These are phyloP conservation scores for Phytophthora colocasiae DNA, from an alignment of 352 stramenopile genomes.

Conservation along the genomic window DNA sequence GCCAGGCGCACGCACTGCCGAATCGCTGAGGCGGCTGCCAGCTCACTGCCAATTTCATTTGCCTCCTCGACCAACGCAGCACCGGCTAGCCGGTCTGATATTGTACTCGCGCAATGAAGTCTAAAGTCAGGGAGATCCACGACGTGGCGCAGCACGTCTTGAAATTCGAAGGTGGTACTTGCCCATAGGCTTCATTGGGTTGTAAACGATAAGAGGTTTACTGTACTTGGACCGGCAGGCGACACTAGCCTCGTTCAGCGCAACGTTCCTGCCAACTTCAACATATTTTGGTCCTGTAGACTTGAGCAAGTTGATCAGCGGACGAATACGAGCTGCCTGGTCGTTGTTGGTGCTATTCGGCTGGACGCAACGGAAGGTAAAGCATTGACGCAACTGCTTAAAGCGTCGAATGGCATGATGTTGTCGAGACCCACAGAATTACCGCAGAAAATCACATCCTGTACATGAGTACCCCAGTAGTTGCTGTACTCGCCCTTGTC, in stretches of 20 bases:
- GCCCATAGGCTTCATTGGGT: conserved; percentile 14
- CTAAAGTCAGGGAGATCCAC: conserved; percentile 35
- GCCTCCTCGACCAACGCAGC: neutral
- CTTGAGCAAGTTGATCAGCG: conserved; percentile 5
- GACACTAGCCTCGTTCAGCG: conserved; percentile 15
- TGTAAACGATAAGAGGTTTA: conserved; percentile 6
- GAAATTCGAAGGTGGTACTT: conserved; percentile 47
- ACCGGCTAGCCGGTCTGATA: conserved; percentile 25
- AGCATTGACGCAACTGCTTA: no score
- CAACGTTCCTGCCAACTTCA: conserved; percentile 4
- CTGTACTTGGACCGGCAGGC: conserved; percentile 8
- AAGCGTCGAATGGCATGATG: conserved; percentile 32
- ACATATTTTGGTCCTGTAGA: conserved; percentile 3
- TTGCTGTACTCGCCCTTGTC: conserved; percentile 41
- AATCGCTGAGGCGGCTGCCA: no score
- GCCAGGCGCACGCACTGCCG: no score
- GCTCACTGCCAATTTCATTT: no score
- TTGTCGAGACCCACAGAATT: conserved; percentile 8
- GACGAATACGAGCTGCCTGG: neutral
- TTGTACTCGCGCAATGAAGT: conserved; percentile 30
- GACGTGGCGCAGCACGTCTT: conserved; percentile 31
- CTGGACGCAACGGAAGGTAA: no score
- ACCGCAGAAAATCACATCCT: conserved; percentile 21
- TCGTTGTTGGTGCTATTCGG: no score
- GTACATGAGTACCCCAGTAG: conserved; percentile 38